phyloP scores from a whole-genome alignment of 257 asterid species.

The Eucommia ulmoides region DNA sequence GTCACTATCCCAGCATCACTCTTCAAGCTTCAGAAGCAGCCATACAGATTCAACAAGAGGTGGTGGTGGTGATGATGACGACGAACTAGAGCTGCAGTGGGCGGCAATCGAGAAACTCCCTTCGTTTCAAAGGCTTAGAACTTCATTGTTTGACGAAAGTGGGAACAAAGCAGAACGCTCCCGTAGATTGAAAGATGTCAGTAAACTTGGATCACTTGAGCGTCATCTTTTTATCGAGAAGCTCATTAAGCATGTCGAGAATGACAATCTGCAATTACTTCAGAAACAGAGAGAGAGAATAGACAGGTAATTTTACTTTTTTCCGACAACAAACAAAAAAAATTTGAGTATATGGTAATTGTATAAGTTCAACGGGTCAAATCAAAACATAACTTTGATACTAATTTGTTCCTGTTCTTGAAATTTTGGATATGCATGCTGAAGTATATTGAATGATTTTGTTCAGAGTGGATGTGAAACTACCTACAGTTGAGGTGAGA shows the following conservation, averaged over 20 bases:
- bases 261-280: constrained; percentile 26
- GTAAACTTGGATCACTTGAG: constrained; percentile 22
- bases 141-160: constrained; percentile 19
- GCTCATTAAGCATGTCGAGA: constrained; percentile 20
- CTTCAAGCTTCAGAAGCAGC: constrained; percentile 6
- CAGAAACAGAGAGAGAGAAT: constrained; percentile 22
- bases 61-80: constrained; percentile 13
- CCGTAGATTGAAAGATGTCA: constrained; percentile 22
- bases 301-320: constrained; percentile 19
- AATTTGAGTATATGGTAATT: no score
- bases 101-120: constrained; percentile 38
- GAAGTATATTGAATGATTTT: no score
- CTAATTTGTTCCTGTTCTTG: no score
- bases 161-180: neutral
- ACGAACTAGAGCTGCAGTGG: constrained; percentile 27
- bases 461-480: constrained; percentile 53
- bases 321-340: no score
- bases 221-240: constrained; percentile 24
- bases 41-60: neutral
- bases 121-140: constrained; percentile 18
- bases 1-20: constrained; percentile 9
- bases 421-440: no score
- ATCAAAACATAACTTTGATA: no score
- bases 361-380: no score
- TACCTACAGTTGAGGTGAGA: constrained; percentile 56